Evolutionary conservation across 2,329 filamentous ascomycete species (phyloP).

Genomic region (Endocalyx cinctus): DNA sequence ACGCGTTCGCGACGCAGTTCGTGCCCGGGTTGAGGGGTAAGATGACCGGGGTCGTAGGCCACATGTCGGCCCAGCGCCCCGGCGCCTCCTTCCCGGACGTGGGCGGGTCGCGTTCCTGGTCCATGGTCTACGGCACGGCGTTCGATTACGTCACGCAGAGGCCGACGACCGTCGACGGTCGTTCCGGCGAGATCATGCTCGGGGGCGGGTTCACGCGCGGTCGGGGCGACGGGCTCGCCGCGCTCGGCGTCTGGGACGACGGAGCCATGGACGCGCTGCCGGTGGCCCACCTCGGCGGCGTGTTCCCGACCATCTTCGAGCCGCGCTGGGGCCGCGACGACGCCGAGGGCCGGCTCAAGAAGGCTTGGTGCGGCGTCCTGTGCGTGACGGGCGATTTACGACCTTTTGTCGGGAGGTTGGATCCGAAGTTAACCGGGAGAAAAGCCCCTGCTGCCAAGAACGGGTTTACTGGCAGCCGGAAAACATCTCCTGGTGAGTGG

Average conservation of each 20-base stretch:
- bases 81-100: slow-evolving; percentile 26
- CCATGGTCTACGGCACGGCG: slow-evolving; percentile 39
- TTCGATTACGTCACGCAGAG: slow-evolving; percentile 51
- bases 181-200: slow-evolving; percentile 44
- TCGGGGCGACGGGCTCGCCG: slow-evolving; percentile 35
- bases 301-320: slow-evolving; percentile 38
- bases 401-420: slow-evolving; percentile 46
- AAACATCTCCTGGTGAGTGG: slow-evolving; percentile 38
- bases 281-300: slow-evolving; percentile 34
- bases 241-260: slow-evolving; percentile 46
- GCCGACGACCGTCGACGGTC: slow-evolving; percentile 26
- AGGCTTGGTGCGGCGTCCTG: slow-evolving; percentile 47
- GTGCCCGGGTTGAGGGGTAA: slow-evolving; percentile 43
- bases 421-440: slow-evolving; percentile 25
- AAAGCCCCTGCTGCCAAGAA: slow-evolving; percentile 1
- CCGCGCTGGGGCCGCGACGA: slow-evolving; percentile 29
- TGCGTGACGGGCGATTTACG: slow-evolving; percentile 43
- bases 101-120: slow-evolving; percentile 43
- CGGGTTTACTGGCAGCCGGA: neutral
- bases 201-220: slow-evolving; percentile 48
- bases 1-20: slow-evolving; percentile 47
- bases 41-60: slow-evolving; percentile 39
- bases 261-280: slow-evolving; percentile 33
- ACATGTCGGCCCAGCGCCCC: slow-evolving; percentile 47
- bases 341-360: slow-evolving; percentile 25